These are phyloP conservation scores for Umbellularia californica DNA, from an alignment of 164 flowering plant species.

Conservation along the genomic window DNA sequence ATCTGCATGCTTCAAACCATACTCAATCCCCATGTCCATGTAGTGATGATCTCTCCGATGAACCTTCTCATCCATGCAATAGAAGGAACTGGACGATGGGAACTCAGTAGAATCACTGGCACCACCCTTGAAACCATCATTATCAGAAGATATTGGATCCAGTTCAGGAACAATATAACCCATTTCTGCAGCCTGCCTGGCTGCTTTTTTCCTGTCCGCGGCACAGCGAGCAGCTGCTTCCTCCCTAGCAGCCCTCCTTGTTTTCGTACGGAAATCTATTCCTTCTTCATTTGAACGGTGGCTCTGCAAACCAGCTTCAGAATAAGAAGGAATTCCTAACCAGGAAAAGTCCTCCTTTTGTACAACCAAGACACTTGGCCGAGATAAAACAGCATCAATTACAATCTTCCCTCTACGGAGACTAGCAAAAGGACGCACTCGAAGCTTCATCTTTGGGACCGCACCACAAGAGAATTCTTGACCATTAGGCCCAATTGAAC, in stretches of 20 bases:
- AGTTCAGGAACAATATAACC: constrained; percentile 63
- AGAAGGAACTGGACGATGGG: constrained; percentile 32
- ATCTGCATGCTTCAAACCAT: constrained; percentile 75
- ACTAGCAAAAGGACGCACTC: constrained; percentile 79
- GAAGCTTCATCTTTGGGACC: constrained; percentile 65
- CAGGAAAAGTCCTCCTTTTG: constrained; percentile 89
- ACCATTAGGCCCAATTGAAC: constrained; percentile 74
- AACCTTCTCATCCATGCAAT: constrained; percentile 58
- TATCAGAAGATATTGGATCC: constrained; percentile 21
- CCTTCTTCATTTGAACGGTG: constrained; percentile 87
- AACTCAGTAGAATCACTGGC: constrained; percentile 18
- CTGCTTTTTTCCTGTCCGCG: constrained; percentile 61
- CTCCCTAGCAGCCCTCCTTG: constrained; percentile 80
- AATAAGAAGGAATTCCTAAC: constrained; percentile 70
- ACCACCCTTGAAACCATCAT: constrained; percentile 28
- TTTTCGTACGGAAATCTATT: constrained; percentile 82
- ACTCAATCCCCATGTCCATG: constrained; percentile 72
- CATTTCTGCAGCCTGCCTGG: constrained; percentile 61
- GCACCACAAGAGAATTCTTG: constrained; percentile 94
- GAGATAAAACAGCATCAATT: constrained; percentile 80
- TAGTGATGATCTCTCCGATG: constrained; percentile 79
- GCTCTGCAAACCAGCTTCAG: constrained; percentile 44
- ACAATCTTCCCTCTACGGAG: constrained; percentile 90
- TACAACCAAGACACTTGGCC: constrained; percentile 63
- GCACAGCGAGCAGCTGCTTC: constrained; percentile 60